These are phyloP conservation scores for Cantharellus cinnabarinus DNA, from an alignment of 768 basidiomycete genomes.

Conservation along the genomic window DNA sequence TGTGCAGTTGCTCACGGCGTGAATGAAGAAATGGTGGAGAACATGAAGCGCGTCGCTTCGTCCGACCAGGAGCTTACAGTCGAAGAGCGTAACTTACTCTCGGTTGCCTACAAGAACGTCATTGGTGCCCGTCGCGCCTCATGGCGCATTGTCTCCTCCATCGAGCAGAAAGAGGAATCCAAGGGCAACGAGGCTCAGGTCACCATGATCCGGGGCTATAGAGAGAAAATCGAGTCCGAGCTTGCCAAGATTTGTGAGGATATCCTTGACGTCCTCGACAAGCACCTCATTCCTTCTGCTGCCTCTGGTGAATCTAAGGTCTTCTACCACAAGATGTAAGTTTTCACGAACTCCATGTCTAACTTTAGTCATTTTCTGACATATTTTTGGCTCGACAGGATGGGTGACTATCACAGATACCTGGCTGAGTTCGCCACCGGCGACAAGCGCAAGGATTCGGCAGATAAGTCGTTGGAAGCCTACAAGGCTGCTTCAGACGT, in stretches of 20 bases:
- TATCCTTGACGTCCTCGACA: constrained; percentile 22
- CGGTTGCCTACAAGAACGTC: constrained; percentile 52
- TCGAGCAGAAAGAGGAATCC: constrained; percentile 29
- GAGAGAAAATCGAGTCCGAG: constrained; percentile 28
- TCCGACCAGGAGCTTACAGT: constrained; percentile 30
- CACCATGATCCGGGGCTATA: constrained; percentile 27
- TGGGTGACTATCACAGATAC: constrained; percentile 83
- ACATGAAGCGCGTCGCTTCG: constrained; percentile 29
- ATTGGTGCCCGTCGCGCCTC: constrained; percentile 67
- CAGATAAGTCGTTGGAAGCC: constrained; percentile 57
- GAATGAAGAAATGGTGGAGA: constrained; percentile 23
- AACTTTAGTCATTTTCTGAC: background rate
- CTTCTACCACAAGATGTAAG: constrained; percentile 79
- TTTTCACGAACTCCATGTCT: constrained; percentile 2
- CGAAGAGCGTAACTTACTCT: constrained; percentile 32
- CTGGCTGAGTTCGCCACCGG: constrained; percentile 68
- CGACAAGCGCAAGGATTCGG: constrained; percentile 44
- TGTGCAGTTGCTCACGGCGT: background rate
- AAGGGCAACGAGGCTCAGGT: constrained; percentile 28
- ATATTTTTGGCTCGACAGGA: constrained; percentile 24
- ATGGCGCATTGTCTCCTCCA: constrained; percentile 47
- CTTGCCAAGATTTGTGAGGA: constrained; percentile 31
- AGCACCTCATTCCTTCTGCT: constrained; percentile 31
- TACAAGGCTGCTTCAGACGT: constrained; percentile 78
- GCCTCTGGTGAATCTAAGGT: constrained; percentile 64